Conservation (phyloP, 2,329 filamentous ascomycete genomes). For the Pseudopyrenochaeta lycopersici region DNA sequence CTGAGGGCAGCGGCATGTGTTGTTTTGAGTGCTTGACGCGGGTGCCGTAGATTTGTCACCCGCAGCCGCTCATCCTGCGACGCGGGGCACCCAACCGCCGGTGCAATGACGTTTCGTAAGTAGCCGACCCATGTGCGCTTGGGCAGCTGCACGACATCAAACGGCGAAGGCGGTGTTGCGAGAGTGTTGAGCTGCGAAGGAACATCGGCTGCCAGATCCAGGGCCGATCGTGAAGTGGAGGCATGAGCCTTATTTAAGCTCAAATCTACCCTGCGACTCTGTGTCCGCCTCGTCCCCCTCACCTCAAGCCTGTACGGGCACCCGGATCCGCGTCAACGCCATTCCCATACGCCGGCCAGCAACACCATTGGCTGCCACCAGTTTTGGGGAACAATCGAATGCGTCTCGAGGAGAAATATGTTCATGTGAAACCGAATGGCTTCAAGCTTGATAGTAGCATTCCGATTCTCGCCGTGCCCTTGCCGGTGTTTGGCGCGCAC, state of each 20-base stretch:
- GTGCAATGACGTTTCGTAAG: slow-evolving; percentile 13
- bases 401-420: background rate
- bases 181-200: background rate
- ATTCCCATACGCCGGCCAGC: slow-evolving; percentile 2
- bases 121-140: background rate
- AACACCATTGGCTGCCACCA: slow-evolving; percentile 13
- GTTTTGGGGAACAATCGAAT: slow-evolving; percentile 3
- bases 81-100: slow-evolving; percentile 14
- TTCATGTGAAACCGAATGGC: slow-evolving; percentile 8
- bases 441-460: slow-evolving; percentile 1
- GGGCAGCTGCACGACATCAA: background rate
- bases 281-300: slow-evolving; percentile 9
- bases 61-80: slow-evolving; percentile 11
- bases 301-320: slow-evolving; percentile 11
- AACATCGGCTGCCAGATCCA: background rate
- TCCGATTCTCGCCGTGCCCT: slow-evolving; percentile 19
- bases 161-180: background rate
- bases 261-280: slow-evolving; percentile 3
- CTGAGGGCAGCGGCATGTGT: slow-evolving; percentile 12
- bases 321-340: slow-evolving; percentile 8
- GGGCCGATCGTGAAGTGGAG: background rate
- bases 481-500: background rate
- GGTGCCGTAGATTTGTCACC: slow-evolving; percentile 10
- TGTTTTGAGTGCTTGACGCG: slow-evolving; percentile 6
- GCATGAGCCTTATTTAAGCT: slow-evolving; percentile 13